Base-by-base conservation (phyloP, 768 basidiomycete species). In the Rhodotorula toruloides region DNA sequence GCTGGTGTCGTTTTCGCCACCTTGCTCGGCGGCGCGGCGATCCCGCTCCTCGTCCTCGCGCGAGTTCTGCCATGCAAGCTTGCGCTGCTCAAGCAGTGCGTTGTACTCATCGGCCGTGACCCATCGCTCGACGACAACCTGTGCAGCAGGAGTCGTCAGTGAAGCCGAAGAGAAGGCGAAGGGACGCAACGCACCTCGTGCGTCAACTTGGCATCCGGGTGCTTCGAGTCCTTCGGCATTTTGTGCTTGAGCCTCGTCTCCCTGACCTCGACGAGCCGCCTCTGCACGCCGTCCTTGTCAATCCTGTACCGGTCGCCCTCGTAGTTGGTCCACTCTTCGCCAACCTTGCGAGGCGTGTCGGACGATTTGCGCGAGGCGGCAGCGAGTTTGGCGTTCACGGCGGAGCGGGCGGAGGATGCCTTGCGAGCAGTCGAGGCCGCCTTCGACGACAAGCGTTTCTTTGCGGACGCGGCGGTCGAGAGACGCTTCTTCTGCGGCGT, bases 91-190 rank as follows among this genome's bases (percentile, higher is more conserved):
- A 21, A 63, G 42, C 13, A 57, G 40, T 4, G 29, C 12, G 14
- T 17, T 13, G 37, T 59, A 65, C 37, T 70, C 61, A 10, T 42
- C 34, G n/a, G 49, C 13, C 13, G 60, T 63, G 25, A 70, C 47
- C 68, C 68, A 70, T 14, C n/a, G 19, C 42, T 70, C 68, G 42
- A 65, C 68, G 52, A 70, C 16, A 22, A 70, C 68, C 58, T 68
- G 36, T 0, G 1, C 4, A 16, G 19, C 3, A 19, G 14, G 4
- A 3, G 34, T 17, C 16, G 57, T 19, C 16, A 29, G 22, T 11
- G 31, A 21, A 10, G 48, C 3, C 9, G 29, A 12, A 40, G 25
- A 42, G 29, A 6, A 16, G 12, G 27, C 22, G 39, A 31, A 40
- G 19, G 6, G 3, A 8, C 9, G 42, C 27, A 27, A 65, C 64